These are phyloP conservation scores for Geranium incanum DNA, from an alignment of 441 rosid genomes.

Conservation along the genomic window DNA sequence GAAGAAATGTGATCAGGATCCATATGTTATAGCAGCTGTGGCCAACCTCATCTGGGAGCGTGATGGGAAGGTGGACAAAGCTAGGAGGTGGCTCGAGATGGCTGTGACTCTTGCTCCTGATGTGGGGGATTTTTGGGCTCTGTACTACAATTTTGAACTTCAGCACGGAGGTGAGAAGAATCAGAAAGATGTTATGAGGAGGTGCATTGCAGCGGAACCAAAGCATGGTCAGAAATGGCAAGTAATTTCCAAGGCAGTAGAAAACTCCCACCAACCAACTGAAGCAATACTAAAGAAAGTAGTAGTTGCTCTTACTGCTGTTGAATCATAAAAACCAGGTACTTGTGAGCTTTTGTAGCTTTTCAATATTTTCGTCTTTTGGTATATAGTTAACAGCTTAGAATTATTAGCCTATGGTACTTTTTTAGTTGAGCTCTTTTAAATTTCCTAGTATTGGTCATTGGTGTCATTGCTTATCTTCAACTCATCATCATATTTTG, in stretches of 20 bases:
- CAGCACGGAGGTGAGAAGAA: slow-evolving; percentile 23
- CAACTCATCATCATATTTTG: too few relatives aligned
- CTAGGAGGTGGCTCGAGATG: slow-evolving; percentile 23
- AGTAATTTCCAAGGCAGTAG: slow-evolving; percentile 22
- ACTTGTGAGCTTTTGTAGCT: not conserved
- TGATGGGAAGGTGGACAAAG: slow-evolving; percentile 25
- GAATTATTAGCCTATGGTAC: too few relatives aligned
- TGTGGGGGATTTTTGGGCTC: slow-evolving; percentile 28
- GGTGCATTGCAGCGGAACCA: slow-evolving; percentile 25
- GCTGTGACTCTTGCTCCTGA: slow-evolving; percentile 25
- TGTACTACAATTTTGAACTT: slow-evolving; percentile 25
- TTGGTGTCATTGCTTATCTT: too few relatives aligned
- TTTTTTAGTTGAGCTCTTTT: too few relatives aligned
- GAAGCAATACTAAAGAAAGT: slow-evolving; percentile 13
- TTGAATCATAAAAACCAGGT: not conserved
- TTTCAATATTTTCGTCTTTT: not conserved
- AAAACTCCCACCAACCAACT: slow-evolving; percentile 26
- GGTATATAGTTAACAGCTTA: not conserved
- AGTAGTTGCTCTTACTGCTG: not conserved
- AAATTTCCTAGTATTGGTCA: too few relatives aligned
- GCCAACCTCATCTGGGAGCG: slow-evolving; percentile 26
- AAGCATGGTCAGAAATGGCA: slow-evolving; percentile 31
- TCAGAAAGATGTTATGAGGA: slow-evolving; percentile 23
- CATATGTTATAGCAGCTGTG: slow-evolving; percentile 21
- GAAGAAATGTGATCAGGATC: slow-evolving; percentile 22